Evolutionary conservation across 306 rosid genomes (phyloP).

Genomic region (Dalbergia cochinchinensis): DNA sequence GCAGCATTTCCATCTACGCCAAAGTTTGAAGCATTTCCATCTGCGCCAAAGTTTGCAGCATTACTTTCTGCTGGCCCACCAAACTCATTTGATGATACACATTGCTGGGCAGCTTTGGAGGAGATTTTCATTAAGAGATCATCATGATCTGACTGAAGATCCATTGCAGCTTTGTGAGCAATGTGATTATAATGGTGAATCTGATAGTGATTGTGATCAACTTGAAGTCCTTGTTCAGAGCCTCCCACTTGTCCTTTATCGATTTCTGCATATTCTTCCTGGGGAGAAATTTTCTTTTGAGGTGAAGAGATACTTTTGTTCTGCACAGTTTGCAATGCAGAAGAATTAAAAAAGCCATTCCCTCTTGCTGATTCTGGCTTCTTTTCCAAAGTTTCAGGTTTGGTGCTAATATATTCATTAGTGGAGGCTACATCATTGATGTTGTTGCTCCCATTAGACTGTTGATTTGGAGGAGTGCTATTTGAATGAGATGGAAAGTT

Average conservation of each 20-base stretch:
- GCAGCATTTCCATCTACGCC: constrained; percentile 49
- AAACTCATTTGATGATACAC: constrained; percentile 54
- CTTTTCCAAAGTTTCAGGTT: constrained; percentile 50
- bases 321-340: constrained; percentile 51
- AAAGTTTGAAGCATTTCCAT: constrained; percentile 54
- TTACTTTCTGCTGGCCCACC: constrained; percentile 55
- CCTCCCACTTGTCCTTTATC: constrained; percentile 49
- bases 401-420: constrained; percentile 51
- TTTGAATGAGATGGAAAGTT: constrained; percentile 56
- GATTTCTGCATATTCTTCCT: constrained; percentile 45
- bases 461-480: constrained; percentile 57
- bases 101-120: constrained; percentile 50
- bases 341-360: constrained; percentile 53
- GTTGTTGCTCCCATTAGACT: constrained; percentile 62
- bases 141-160: constrained; percentile 45
- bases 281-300: constrained; percentile 43
- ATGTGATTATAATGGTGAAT: constrained; percentile 60
- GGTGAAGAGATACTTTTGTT: constrained; percentile 47
- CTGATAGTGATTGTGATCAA: constrained; percentile 54
- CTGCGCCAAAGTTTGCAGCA: constrained; percentile 47
- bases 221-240: constrained; percentile 56
- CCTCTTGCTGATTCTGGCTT: constrained; percentile 53
- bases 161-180: constrained; percentile 46
- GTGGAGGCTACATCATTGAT: constrained; percentile 58
- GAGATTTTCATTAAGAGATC: constrained; percentile 48